A percentile compares a stretch with the other conserved stretches of the same genome.
Evolutionary conservation across 352 stramenopile genomes (phyloP).

Genomic region (Pythium phragmitis): DNA sequence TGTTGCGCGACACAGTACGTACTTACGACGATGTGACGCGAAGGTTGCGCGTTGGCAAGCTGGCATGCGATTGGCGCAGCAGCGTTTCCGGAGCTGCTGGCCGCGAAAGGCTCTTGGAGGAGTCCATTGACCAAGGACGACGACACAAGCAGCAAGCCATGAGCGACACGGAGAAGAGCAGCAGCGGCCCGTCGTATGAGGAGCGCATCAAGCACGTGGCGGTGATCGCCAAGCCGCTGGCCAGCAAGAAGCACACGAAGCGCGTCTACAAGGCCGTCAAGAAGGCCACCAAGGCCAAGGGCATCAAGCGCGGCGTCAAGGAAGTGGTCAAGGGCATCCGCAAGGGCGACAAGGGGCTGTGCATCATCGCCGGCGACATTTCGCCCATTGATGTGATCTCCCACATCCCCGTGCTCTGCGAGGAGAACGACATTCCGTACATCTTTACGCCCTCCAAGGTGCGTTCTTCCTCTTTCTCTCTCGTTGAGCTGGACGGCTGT

Average conservation of each 20-base stretch:
- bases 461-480: slow-evolving; percentile 18
- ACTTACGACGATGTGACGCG: slow-evolving; percentile 18
- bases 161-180: slow-evolving; percentile 74
- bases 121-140: background rate
- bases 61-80: slow-evolving; percentile 17
- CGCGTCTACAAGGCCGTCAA: slow-evolving; percentile 94
- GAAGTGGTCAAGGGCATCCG: slow-evolving; percentile 99
- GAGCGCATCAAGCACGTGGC: slow-evolving; percentile 86
- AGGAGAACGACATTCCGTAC: slow-evolving; percentile 99
- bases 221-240: slow-evolving; percentile 96
- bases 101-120: background rate
- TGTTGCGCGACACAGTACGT: background rate
- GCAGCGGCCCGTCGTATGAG: slow-evolving; percentile 60
- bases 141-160: slow-evolving; percentile 29
- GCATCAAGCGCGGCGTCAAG: slow-evolving; percentile 98
- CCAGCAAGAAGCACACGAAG: slow-evolving; percentile 97
- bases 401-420: slow-evolving; percentile 98
- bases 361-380: slow-evolving; percentile 99
- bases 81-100: slow-evolving; percentile 13
- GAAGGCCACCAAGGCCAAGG: slow-evolving; percentile 95
- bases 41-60: slow-evolving; percentile 18
- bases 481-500: background rate
- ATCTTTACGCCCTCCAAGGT: slow-evolving; percentile 97
- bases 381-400: slow-evolving; percentile 99
- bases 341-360: slow-evolving; percentile 97